Evolutionary conservation across 371 early-diverging fungal species (phyloP), one percentile per base, ranked within the genome.

Genomic region (Mycotypha africana): DNA sequence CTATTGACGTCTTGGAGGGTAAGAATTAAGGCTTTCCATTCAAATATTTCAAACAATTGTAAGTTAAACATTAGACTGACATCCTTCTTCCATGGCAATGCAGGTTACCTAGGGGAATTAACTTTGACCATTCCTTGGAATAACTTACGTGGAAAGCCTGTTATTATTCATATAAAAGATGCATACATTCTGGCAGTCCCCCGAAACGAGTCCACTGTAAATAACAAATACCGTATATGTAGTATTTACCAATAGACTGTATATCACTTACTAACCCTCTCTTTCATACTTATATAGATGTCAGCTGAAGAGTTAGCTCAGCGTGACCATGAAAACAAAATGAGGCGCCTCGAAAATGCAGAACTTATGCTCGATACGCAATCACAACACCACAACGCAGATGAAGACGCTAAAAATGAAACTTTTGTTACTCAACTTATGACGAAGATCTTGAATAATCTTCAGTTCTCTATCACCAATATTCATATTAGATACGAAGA

Each of bases 401-500:
- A 74, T 17, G 81, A 82, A 26, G 80, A 80, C 37, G 68, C 78
- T 43, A 86, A 89, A 54, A 86, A 82, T 38, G 80, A 80, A n/a
- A 86, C 86, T 5, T 90, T 90, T 59, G 64, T 81, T 25, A 86
- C 76, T 28, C 93, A 91, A 56, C 77, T 98, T 10, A 74, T 91
- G 24, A 89, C 93, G 3, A 91, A 93, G 60, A 89, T 98, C 20
- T 81, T 97, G 8, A 96, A 98, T 56, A 98, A 98, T 53, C 60
- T 98, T 30, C 97, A 98, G 52, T 79, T 98, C 11, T 85, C 90
- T 4, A 91, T 98, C 46, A 85, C 88, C 36, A 93, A 93, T 64
- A 97, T 98, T 40, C 97, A 97, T 62, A 72, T 98, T 38, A 78
- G 95, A 24, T 98, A 93, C 58, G 97, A 95, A 56, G 98, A 98